Percentiles rank a stretch among this genome's conserved stretches.
Evolutionary conservation across 495 filamentous ascomycete genomes (phyloP).

Genomic region (Podospora pseudocomata): DNA sequence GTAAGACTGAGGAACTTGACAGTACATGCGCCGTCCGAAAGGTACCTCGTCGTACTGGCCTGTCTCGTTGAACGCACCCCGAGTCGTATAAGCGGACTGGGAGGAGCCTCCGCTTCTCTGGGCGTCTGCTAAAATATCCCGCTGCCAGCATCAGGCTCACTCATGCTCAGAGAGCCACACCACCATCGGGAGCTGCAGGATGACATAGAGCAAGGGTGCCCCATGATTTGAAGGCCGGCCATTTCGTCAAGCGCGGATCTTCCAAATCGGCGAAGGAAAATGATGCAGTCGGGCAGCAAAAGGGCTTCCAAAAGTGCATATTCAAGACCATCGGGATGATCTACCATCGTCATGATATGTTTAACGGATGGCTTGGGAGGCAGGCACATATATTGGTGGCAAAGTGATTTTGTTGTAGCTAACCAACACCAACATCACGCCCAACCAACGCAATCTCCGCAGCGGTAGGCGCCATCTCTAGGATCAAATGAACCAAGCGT

Average conservation of each 20-base stretch:
- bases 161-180: conserved; percentile 17
- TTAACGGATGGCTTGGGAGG: not conserved
- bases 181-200: conserved; percentile 18
- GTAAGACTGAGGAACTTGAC: conserved; percentile 5
- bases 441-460: not conserved
- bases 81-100: not conserved
- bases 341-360: not conserved
- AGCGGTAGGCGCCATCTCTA: not conserved
- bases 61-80: conserved; percentile 7
- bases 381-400: not conserved
- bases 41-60: conserved; percentile 26
- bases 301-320: conserved; percentile 12
- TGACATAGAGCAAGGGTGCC: conserved; percentile 17
- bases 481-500: not conserved
- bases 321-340: not conserved
- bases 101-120: not conserved
- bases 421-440: not conserved
- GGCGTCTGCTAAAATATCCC: conserved; percentile 2
- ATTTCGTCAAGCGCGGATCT: conserved; percentile 17
- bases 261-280: not conserved
- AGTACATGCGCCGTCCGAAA: conserved; percentile 21
- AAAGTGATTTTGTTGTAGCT: not conserved
- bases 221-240: conserved; percentile 1
- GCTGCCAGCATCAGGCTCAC: conserved; percentile 6
- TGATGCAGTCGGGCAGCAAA: conserved; percentile 25